Percentiles rank a stretch among this genome's conserved stretches.
Evolutionary conservation across 2,329 filamentous ascomycete genomes (phyloP).

Genomic region (Rhexocercosporidium sp.): DNA sequence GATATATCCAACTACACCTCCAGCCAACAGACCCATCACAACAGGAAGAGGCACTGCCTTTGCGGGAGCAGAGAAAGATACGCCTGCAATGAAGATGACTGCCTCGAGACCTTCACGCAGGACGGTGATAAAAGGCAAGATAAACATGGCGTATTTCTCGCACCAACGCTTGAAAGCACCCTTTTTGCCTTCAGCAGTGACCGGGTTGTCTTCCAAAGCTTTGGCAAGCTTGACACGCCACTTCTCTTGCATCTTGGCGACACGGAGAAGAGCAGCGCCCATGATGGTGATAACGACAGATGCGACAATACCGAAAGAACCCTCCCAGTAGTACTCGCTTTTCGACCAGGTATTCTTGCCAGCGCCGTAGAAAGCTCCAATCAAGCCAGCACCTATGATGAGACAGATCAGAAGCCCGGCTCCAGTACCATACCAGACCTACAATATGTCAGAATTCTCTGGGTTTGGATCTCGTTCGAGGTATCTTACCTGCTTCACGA

Average conservation of each 20-base stretch:
- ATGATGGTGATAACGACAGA: conserved; percentile 81
- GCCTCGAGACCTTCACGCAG: conserved; percentile 85
- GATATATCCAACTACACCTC: conserved; percentile 69
- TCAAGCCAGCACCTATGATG: conserved; percentile 62
- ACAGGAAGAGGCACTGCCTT: conserved; percentile 79
- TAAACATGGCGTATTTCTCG: conserved; percentile 86
- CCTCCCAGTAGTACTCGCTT: conserved; percentile 81
- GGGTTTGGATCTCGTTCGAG: not conserved
- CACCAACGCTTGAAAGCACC: conserved; percentile 63
- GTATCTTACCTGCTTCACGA: conserved; percentile 60
- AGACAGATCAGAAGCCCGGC: conserved; percentile 60
- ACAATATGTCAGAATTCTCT: not conserved
- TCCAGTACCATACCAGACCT: conserved; percentile 64
- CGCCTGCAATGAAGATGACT: conserved; percentile 84
- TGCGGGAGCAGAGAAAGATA: conserved; percentile 77
- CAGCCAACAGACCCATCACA: conserved; percentile 72
- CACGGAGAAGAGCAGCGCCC: conserved; percentile 78
- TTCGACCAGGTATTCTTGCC: conserved; percentile 69
- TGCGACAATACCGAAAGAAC: conserved; percentile 76
- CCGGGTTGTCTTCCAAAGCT: conserved; percentile 62
- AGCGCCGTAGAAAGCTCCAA: conserved; percentile 69
- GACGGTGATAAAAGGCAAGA: conserved; percentile 87
- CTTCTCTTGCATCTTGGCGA: conserved; percentile 84
- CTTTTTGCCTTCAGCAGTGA: conserved; percentile 43
- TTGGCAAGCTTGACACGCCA: conserved; percentile 84